Conservation (phyloP, 1,284 basidiomycete species). For the Rhodotorula sp. region DNA sequence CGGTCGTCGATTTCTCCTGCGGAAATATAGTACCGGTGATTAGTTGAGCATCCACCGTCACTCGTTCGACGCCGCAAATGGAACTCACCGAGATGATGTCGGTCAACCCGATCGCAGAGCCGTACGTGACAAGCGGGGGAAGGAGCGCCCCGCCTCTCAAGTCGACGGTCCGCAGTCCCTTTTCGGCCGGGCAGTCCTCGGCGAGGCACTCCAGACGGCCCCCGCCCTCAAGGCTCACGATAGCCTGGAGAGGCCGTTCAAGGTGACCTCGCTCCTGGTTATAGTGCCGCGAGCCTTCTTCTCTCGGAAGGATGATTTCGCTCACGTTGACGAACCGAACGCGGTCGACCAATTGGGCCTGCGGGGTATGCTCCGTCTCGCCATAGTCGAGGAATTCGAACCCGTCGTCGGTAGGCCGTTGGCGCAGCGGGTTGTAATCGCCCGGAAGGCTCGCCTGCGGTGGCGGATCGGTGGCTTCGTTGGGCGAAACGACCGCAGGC, state of each 20-base stretch:
- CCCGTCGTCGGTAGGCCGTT: conserved; percentile 27
- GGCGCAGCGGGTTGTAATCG: conserved; percentile 7
- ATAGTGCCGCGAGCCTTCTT: not conserved
- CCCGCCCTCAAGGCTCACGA: not conserved
- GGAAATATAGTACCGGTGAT: not conserved
- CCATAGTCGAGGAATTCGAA: conserved; percentile 7
- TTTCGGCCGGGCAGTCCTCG: conserved; percentile 27
- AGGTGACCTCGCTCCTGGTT: not conserved
- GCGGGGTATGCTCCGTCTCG: conserved; percentile 4
- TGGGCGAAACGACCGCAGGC: conserved; percentile 4
- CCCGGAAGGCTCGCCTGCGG: conserved; percentile 45
- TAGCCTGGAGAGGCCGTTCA: not conserved
- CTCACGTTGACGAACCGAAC: conserved; percentile 51
- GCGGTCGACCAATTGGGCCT: conserved; percentile 31
- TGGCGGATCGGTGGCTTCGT: conserved; percentile 7
- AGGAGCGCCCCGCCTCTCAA: conserved; percentile 52
- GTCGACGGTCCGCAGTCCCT: conserved; percentile 47
- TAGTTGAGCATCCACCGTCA: too few relatives aligned
- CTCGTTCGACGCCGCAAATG: too few relatives aligned
- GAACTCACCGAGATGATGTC: conserved; percentile 47
- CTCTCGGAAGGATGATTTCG: conserved; percentile 34
- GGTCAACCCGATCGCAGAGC: conserved; percentile 51
- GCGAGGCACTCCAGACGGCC: conserved; percentile 46
- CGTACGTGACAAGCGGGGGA: conserved; percentile 52
- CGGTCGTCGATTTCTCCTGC: conserved; percentile 26